Evolutionary conservation across 768 basidiomycete species (phyloP).

Genomic region (Krasilnikovozyma curviuscula): DNA sequence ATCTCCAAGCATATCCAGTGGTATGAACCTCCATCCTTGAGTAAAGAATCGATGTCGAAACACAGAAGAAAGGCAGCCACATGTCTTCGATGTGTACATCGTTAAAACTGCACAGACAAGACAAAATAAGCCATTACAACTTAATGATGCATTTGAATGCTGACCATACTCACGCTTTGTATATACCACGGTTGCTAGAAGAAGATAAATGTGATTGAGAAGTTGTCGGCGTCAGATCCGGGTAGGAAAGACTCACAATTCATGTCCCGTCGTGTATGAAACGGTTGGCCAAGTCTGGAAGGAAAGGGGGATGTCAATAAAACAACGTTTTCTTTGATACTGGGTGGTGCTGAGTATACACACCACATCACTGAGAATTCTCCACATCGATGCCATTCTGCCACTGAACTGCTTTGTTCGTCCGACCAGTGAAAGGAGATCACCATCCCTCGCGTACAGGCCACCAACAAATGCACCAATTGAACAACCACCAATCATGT

Average conservation of each 20-base stretch:
- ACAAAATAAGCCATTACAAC: background rate
- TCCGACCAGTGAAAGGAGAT: slow-evolving; percentile 64
- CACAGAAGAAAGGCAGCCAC: slow-evolving; percentile 98
- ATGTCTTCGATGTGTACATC: slow-evolving; percentile 73
- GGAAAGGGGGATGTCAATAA: too few relatives aligned
- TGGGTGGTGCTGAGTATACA: slow-evolving; percentile 27
- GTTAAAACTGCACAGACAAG: slow-evolving; percentile 38
- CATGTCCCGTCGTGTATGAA: slow-evolving; percentile 62
- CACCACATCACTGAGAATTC: slow-evolving; percentile 68
- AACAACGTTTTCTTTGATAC: too few relatives aligned
- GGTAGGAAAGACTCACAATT: background rate
- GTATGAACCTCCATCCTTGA: slow-evolving; percentile 95
- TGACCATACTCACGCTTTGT: slow-evolving; percentile 41
- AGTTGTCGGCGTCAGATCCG: slow-evolving; percentile 3
- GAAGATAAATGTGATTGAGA: slow-evolving; percentile 2
- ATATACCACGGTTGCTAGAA: slow-evolving; percentile 59
- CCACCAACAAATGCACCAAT: slow-evolving; percentile 36
- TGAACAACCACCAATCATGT: slow-evolving; percentile 55
- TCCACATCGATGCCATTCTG: slow-evolving; percentile 83
- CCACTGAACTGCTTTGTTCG: slow-evolving; percentile 75
- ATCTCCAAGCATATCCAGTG: slow-evolving; percentile 86
- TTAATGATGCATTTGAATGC: background rate
- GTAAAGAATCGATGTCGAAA: slow-evolving; percentile 89
- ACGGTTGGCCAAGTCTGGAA: too few relatives aligned
- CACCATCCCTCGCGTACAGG: slow-evolving; percentile 82